Evolutionary conservation across 1,284 basidiomycete genomes (phyloP), one percentile per base, ranked within the genome.

Genomic region (Marasmius fiardii): DNA sequence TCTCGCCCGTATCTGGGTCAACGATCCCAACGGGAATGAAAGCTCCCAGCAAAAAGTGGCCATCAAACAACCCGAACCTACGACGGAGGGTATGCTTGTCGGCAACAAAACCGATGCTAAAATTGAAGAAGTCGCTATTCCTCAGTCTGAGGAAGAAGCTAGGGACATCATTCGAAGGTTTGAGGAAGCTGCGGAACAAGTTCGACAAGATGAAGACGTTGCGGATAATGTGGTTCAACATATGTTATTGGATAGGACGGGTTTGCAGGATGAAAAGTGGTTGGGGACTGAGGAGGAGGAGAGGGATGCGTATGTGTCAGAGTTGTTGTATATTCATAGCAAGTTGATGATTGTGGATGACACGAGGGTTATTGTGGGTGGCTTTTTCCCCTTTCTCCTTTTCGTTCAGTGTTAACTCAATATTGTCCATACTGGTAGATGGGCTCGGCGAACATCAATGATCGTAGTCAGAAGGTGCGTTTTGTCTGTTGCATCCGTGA

Each of bases 271-370:
- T 34, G 94, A 95, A 74, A 68, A 78, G 51, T 98, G 95, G 95
- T 63, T 85, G 47, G 95, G 93, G 1, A 83, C 79, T 1, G 83
- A 88, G 64, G 82, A 89, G 61, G 92, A 95, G 67, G 95, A 98
- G 74, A 73, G 86, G 57, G 78, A 85, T 61, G 83, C 86, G 75
- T 93, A 65, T 68, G 85, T 95, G 20, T 87, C 91, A 10, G 92
- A 95, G 75, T 68, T 93, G 62, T 71, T 90, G 18, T 90, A 91
- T 64, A 92, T 92, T 59, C 88, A 93, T 68, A 83, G 82, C 31
- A 90, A 92, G 73, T 65, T 96, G 23, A 95, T 97, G 93, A 92
- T 97, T 58, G 92, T 96, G 21, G 95, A 98, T 65, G 95, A 97
- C 68, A 78, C 84, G 18, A 79, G 86, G 35, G 92, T 95, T 37